Conservation (phyloP, 345 rosid genomes). For the Toxicodendron radicans region DNA sequence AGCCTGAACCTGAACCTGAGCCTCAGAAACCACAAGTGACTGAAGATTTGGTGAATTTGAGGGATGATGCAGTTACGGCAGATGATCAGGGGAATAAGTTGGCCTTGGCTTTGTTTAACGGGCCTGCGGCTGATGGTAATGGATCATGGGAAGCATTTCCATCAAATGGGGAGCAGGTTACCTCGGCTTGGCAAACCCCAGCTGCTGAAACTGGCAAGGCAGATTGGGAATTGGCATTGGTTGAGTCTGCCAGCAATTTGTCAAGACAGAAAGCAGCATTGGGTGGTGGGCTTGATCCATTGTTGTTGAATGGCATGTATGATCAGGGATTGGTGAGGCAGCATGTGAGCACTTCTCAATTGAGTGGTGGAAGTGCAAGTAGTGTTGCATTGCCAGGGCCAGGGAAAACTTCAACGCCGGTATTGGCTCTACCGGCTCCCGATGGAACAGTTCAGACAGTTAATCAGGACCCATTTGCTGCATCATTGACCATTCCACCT, state of each 20-base stretch:
- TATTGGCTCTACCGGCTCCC: constrained; percentile 79
- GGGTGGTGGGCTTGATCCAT: constrained; percentile 88
- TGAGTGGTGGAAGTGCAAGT: constrained; percentile 74
- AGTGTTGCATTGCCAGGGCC: constrained; percentile 68
- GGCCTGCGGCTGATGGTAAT: constrained; percentile 46
- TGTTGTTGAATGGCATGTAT: constrained; percentile 86
- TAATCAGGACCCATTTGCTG: constrained; percentile 77
- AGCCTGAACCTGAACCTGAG: constrained; percentile 34
- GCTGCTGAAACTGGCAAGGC: constrained; percentile 71
- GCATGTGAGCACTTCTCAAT: constrained; percentile 48
- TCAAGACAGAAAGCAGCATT: constrained; percentile 63
- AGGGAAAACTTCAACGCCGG: constrained; percentile 44
- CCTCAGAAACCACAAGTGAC: constrained; percentile 48
- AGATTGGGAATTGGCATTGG: constrained; percentile 94
- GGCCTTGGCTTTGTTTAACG: constrained; percentile 83
- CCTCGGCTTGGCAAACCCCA: constrained; percentile 85
- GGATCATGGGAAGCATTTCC: constrained; percentile 90
- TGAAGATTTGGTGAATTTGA: constrained; percentile 75
- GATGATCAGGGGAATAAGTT: constrained; percentile 79
- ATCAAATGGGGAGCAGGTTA: constrained; percentile 53
- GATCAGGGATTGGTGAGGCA: constrained; percentile 83
- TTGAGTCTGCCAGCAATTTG: constrained; percentile 77
- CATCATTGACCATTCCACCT: constrained; percentile 63
- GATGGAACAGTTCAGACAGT: constrained; percentile 69
- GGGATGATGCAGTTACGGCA: constrained; percentile 60